These are phyloP conservation scores for Xylaria sp. DNA, from an alignment of 2,329 filamentous ascomycete genomes.

Conservation along the genomic window DNA sequence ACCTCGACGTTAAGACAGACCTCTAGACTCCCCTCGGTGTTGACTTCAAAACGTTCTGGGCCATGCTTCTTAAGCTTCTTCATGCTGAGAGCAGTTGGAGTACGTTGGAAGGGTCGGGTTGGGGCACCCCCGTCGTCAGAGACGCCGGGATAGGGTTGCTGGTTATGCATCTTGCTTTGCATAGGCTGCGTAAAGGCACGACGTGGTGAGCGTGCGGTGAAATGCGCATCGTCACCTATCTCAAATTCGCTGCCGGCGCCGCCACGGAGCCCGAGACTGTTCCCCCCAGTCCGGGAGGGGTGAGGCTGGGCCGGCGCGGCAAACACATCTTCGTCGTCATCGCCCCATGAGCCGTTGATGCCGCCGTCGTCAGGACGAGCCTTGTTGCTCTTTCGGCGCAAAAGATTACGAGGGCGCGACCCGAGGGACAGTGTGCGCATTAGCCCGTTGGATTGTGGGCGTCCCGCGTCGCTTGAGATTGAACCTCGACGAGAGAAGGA, in stretches of 20 bases:
- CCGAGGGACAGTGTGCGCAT: constrained; percentile 67
- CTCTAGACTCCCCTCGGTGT: constrained; percentile 84
- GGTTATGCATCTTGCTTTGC: constrained; percentile 12
- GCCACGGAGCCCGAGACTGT: constrained; percentile 34
- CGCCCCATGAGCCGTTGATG: constrained; percentile 61
- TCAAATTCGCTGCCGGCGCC: constrained; percentile 51
- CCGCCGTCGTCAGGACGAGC: constrained; percentile 54
- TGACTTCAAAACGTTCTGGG: constrained; percentile 62
- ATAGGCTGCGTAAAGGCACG: constrained; percentile 37
- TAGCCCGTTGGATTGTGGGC: constrained; percentile 47
- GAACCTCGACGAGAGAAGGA: constrained; percentile 50
- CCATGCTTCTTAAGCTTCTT: constrained; percentile 62
- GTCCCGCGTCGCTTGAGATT: constrained; percentile 46
- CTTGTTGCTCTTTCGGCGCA: constrained; percentile 50
- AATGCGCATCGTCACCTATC: constrained; percentile 63
- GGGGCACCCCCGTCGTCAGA: background rate
- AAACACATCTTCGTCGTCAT: constrained; percentile 44
- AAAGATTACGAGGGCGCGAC: constrained; percentile 48
- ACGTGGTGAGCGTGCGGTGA: constrained; percentile 51
- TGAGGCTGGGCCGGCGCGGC: constrained; percentile 17
- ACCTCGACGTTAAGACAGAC: constrained; percentile 90
- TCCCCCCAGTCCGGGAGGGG: constrained; percentile 33
- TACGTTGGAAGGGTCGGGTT: constrained; percentile 62
- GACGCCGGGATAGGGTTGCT: constrained; percentile 20
- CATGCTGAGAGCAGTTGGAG: constrained; percentile 69